A percentile compares a stretch with the other conserved stretches of the same genome.
Evolutionary conservation across 495 filamentous ascomycete species (phyloP).

Genomic region (Penicillium malachiteum): DNA sequence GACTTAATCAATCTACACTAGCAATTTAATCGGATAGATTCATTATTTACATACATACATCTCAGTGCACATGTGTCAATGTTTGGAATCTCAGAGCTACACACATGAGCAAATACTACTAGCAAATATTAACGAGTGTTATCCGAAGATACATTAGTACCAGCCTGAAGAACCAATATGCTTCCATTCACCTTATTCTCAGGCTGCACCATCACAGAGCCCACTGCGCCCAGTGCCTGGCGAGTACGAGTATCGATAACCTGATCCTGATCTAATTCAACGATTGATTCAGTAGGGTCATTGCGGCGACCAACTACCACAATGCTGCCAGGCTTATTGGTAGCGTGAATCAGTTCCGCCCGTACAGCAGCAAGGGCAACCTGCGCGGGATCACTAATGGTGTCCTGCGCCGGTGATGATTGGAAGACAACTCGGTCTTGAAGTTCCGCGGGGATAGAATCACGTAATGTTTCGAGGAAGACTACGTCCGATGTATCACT

Average conservation of each 20-base stretch:
- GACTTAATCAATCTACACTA: too few relatives aligned
- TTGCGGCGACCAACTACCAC: conserved; percentile 68
- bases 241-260: conserved; percentile 48
- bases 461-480: conserved; percentile 62
- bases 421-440: conserved; percentile 61
- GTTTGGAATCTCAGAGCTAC: neutral
- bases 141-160: neutral
- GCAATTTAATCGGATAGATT: too few relatives aligned
- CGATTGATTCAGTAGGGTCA: conserved; percentile 16
- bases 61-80: too few relatives aligned
- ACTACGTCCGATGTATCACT: conserved; percentile 45
- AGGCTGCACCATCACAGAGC: conserved; percentile 57
- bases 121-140: neutral
- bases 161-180: conserved; percentile 76
- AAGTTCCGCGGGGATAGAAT: conserved; percentile 60
- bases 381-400: conserved; percentile 22
- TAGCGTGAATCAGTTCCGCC: conserved; percentile 58
- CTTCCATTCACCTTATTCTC: conserved; percentile 63
- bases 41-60: too few relatives aligned
- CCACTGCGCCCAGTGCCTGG: conserved; percentile 65
- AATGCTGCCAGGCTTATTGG: conserved; percentile 73
- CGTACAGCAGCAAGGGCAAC: conserved; percentile 46
- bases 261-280: conserved; percentile 14
- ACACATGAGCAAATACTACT: neutral
- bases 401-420: conserved; percentile 16